A percentile compares a stretch with the other conserved stretches of the same genome.
Evolutionary conservation across 139 green algal species (phyloP).

Genomic region (Chlorella sp.): DNA sequence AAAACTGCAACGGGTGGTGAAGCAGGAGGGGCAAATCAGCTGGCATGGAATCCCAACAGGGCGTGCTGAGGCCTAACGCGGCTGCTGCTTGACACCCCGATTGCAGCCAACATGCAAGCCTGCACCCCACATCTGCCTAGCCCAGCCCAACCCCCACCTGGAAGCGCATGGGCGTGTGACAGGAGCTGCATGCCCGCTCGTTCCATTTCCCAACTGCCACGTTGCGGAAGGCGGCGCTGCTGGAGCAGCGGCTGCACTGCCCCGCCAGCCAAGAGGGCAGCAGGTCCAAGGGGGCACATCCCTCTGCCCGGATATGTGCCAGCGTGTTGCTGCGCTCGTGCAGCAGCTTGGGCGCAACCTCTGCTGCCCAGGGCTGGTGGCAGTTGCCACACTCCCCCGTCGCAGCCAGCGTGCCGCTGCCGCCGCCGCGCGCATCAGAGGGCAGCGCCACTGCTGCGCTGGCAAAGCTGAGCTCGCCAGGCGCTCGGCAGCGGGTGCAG

Average conservation of each 20-base stretch:
- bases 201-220: slow-evolving; percentile 42
- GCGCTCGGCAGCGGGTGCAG: slow-evolving; percentile 30
- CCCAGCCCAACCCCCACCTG: slow-evolving; percentile 17
- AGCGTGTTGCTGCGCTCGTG: slow-evolving; percentile 55
- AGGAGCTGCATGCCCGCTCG: slow-evolving; percentile 32
- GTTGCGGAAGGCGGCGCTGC: slow-evolving; percentile 34
- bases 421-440: background rate
- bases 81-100: no score
- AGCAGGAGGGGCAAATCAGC: no score
- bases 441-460: slow-evolving; percentile 11
- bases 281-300: slow-evolving; percentile 51
- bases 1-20: slow-evolving; percentile 14
- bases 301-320: slow-evolving; percentile 30
- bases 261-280: slow-evolving; percentile 53
- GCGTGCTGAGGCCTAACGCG: no score
- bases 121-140: no score
- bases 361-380: slow-evolving; percentile 32
- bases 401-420: background rate
- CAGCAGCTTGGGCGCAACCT: slow-evolving; percentile 44
- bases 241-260: slow-evolving; percentile 54
- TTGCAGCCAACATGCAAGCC: background rate
- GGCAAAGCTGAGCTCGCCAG: slow-evolving; percentile 6
- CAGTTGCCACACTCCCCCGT: slow-evolving; percentile 42
- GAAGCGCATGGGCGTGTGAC: slow-evolving; percentile 37
- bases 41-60: no score